Percentiles rank a stretch among this genome's conserved stretches.
These are phyloP conservation scores for Glycine latifolia DNA, from an alignment of 306 rosid species.

Conservation along the genomic window DNA sequence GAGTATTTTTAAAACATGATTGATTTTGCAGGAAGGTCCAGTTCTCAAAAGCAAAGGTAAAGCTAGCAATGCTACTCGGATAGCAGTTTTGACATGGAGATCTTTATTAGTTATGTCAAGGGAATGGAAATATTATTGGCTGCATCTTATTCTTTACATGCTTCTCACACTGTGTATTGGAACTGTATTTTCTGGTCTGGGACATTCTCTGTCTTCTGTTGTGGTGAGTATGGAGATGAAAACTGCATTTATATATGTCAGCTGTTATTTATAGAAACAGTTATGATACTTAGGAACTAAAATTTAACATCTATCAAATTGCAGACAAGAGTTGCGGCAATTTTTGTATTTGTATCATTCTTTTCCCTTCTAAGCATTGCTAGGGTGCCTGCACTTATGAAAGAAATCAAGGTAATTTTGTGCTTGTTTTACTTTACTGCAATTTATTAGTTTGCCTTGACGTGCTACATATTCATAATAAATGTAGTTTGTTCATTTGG, in stretches of 20 bases:
- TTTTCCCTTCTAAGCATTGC: constrained; percentile 91
- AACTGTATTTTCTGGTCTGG: constrained; percentile 90
- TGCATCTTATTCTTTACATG: constrained; percentile 92
- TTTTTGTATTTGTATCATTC: constrained; percentile 86
- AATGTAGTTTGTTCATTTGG: constrained; percentile 8
- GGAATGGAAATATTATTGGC: constrained; percentile 99
- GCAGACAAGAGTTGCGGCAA: constrained; percentile 97
- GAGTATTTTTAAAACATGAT: constrained; percentile 42
- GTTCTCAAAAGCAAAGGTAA: constrained; percentile 93
- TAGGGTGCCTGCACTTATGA: constrained; percentile 85
- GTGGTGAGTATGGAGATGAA: constrained; percentile 66
- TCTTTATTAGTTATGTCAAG: constrained; percentile 95
- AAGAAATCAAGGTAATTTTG: constrained; percentile 80
- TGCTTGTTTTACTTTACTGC: not conserved
- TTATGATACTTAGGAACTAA: constrained; percentile 6
- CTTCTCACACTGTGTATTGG: constrained; percentile 85
- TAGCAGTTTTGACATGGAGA: constrained; percentile 97
- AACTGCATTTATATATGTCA: constrained; percentile 4
- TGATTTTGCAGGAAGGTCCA: constrained; percentile 84
- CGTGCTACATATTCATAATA: constrained; percentile 29
- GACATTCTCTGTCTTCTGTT: constrained; percentile 96
- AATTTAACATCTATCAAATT: constrained; percentile 40
- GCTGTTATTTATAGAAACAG: constrained; percentile 8
- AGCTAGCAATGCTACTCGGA: constrained; percentile 74
- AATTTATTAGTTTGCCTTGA: constrained; percentile 27